Evolutionary conservation across 1,284 basidiomycete species (phyloP).

Genomic region (Puccinia horiana): DNA sequence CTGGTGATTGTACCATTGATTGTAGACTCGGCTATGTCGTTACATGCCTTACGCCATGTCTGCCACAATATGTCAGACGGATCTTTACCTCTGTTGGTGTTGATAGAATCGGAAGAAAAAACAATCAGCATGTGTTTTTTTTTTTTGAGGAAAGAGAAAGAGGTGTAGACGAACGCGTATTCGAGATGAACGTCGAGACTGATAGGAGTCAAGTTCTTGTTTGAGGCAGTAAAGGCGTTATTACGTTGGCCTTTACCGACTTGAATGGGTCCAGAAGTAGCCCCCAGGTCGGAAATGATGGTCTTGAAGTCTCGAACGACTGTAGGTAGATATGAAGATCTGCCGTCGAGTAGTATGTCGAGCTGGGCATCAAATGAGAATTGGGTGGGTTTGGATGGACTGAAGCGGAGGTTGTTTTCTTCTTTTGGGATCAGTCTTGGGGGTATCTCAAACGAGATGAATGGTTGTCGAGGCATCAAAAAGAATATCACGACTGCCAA

Average conservation of each 20-base stretch:
- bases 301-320: conserved; percentile 8
- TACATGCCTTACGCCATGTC: conserved; percentile 23
- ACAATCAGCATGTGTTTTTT: background rate
- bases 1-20: conserved; percentile 33
- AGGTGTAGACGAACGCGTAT: background rate
- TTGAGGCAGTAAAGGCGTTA: background rate
- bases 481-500: conserved; percentile 36
- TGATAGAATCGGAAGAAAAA: background rate
- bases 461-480: conserved; percentile 28
- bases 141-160: background rate
- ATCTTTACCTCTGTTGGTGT: background rate
- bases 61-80: conserved; percentile 31
- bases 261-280: conserved; percentile 8
- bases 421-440: background rate
- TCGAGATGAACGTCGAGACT: conserved; percentile 15
- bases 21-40: conserved; percentile 27
- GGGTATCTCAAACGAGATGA: conserved; percentile 32
- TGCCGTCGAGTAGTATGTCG: conserved; percentile 18
- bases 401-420: conserved; percentile 10
- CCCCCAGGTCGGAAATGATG: conserved; percentile 27
- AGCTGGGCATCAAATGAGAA: conserved; percentile 40
- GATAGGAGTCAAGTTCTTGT: background rate
- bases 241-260: background rate
- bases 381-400: conserved; percentile 16
- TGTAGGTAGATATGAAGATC: conserved; percentile 22